A percentile compares a stretch with the other conserved stretches of the same genome.
These are phyloP conservation scores for Petunia secreta DNA, from an alignment of 257 asterid species.

Conservation along the genomic window DNA sequence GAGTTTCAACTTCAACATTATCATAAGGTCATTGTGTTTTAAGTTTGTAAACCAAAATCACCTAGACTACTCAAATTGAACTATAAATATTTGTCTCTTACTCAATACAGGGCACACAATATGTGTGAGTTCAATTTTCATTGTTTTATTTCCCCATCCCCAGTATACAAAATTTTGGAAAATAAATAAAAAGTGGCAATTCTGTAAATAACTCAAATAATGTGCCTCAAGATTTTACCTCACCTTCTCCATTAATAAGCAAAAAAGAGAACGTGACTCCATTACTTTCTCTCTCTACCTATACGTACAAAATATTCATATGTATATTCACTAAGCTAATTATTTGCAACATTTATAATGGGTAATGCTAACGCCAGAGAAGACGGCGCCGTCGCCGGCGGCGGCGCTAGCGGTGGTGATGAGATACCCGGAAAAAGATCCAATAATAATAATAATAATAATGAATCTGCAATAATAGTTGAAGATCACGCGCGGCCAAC, in stretches of 20 bases:
- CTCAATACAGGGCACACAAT: too few relatives aligned
- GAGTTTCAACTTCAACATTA: too few relatives aligned
- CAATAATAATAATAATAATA: slow-evolving; percentile 21
- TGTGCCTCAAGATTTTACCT: background rate
- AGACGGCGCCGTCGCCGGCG: slow-evolving; percentile 33
- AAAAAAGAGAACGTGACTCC: background rate
- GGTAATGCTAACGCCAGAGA: slow-evolving; percentile 78
- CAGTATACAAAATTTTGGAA: too few relatives aligned
- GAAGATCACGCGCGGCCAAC: slow-evolving; percentile 41
- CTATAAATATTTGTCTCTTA: too few relatives aligned
- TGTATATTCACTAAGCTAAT: background rate
- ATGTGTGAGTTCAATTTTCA: too few relatives aligned
- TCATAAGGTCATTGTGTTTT: too few relatives aligned
- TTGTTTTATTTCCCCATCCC: too few relatives aligned
- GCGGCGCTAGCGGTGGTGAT: slow-evolving; percentile 34
- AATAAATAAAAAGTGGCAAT: background rate
- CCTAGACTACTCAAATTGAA: too few relatives aligned
- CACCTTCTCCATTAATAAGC: slow-evolving; percentile 14
- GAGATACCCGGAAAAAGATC: slow-evolving; percentile 41
- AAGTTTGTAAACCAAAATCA: too few relatives aligned
- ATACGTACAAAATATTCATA: background rate
- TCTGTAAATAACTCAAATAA: background rate
- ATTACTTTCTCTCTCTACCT: slow-evolving; percentile 29
- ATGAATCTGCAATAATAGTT: slow-evolving; percentile 19
- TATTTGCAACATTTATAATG: slow-evolving; percentile 39